Base-by-base conservation (phyloP, 768 basidiomycete genomes). In the Collybia nuda region DNA sequence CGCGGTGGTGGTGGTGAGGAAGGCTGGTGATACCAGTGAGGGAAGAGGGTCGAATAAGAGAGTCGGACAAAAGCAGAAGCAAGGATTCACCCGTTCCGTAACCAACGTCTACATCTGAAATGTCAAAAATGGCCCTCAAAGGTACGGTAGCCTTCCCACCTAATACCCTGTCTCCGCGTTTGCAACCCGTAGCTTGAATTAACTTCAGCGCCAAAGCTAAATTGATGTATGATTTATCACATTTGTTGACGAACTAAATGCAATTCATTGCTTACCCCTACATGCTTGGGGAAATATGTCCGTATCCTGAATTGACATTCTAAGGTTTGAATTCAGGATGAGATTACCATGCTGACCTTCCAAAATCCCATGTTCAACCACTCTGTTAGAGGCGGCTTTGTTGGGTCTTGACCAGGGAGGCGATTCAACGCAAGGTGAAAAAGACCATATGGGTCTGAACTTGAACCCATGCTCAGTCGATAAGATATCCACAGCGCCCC, bases 291-390 rank as follows among this genome's bases (percentile, higher is more conserved):
- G 82, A 55, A 86, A 86, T 14, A 62, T 50, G 48, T 59, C 45
- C 2, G 78, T 76, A 47, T 79, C 62, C 81, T 84, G 50, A 40
- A 8, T 15, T 5, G 26, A 21, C 41, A 35, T 26, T 12, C 44
- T 24, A 53, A 43, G 26, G 15, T 47, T 26, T 3, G 43, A 21
- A 5, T 17, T 35, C 29, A 22, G 26, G 26, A 19, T 15, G 4
- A 41, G 36, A 23, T 37, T 26, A 47, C 17, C 22, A 44, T 32
- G 58, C 68, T 40, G 32, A 82, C 85, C 75, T 78, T 77, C 85
- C 84, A 86, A 53, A 73, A 83, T 3, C 85, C 85, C 80, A 86
- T 82, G 64, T 87, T 86, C 28, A 86, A 64, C 86, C 85, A 86
- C 64, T 87, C 83, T 1, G 84, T 85, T 15, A 51, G 53, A n/a